phyloP scores from a whole-genome alignment of 2,329 filamentous ascomycete species.

The Phialemoniopsis sp. region DNA sequence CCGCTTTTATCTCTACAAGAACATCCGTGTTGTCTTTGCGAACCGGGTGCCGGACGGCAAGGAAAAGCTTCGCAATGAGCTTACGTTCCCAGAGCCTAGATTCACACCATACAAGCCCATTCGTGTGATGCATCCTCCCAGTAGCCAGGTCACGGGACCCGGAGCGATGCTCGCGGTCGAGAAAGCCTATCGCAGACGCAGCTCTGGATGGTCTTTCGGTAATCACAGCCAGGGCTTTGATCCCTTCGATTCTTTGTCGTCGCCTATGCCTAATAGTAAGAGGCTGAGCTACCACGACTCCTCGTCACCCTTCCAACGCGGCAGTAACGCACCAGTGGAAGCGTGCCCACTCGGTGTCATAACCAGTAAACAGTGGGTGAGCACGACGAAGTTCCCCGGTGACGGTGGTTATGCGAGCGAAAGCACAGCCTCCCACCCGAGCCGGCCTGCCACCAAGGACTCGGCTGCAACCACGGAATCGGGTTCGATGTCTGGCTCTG shows the following conservation, averaged over 20 bases:
- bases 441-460: constrained; percentile 29
- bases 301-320: background rate
- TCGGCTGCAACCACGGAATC: constrained; percentile 18
- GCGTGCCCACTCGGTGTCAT: constrained; percentile 45
- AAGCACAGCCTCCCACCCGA: constrained; percentile 3
- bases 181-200: constrained; percentile 54
- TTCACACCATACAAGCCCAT: constrained; percentile 80
- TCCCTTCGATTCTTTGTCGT: constrained; percentile 22
- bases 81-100: constrained; percentile 81
- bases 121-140: constrained; percentile 41
- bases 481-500: constrained; percentile 1
- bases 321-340: constrained; percentile 33
- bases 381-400: no score
- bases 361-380: no score
- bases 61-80: constrained; percentile 85
- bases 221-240: constrained; percentile 24
- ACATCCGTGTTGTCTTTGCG: constrained; percentile 90
- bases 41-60: constrained; percentile 95
- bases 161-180: constrained; percentile 53
- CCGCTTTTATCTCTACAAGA: constrained; percentile 87
- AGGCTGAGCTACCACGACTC: background rate
- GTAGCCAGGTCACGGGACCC: constrained; percentile 20
- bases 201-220: constrained; percentile 43
- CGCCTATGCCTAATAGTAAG: constrained; percentile 8
- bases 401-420: no score